Base-by-base conservation (phyloP, 78 protist genomes). In the Tieghemostelium lacteum region DNA sequence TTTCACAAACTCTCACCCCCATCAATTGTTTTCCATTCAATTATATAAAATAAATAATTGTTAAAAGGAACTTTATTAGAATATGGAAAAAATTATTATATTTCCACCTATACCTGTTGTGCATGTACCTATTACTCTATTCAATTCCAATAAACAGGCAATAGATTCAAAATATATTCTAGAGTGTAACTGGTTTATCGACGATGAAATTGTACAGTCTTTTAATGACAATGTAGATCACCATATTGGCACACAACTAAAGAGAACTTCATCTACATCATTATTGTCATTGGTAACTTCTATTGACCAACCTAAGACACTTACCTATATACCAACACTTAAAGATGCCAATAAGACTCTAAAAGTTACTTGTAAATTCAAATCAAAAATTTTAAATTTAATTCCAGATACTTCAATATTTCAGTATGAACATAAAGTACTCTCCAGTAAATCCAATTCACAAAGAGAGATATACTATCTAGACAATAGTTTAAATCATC, bases 111-210 rank as follows among this genome's bases (percentile, higher is more conserved):
- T 24, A 67, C 74, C 74, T 40, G 60, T 67, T 6, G 36, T 26
- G 19, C 24, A 67, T 67, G 74, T 42, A 42, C 74, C 74, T 40
- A 34, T 67, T 55, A 55, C 36, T 40, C 36, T 34, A 60, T 8
- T 3, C 5, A 3, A 29, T 40, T 14, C 36, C 10, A 12, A 45
- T 45, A n/a, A n/a, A n/a, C n/a, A n/a, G n/a, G n/a, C n/a, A n/a
- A n/a, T n/a, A n/a, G 52, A 45, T 45, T 45, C 52, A 45, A 45
- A 14, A 45, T 14, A 45, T 45, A 45, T 45, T 45, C 6, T 45
- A 45, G 52, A 45, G 10, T 45, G 52, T 45, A 45, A 45, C 6
- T 45, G 52, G 52, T 45, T 14, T 45, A 45, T 45, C 52, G 52
- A 45, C 10, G 52, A 45, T 45, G 52, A 14, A 14, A 10, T 14